Base-by-base conservation (phyloP, 306 rosid species). In the Trifolium repens region DNA sequence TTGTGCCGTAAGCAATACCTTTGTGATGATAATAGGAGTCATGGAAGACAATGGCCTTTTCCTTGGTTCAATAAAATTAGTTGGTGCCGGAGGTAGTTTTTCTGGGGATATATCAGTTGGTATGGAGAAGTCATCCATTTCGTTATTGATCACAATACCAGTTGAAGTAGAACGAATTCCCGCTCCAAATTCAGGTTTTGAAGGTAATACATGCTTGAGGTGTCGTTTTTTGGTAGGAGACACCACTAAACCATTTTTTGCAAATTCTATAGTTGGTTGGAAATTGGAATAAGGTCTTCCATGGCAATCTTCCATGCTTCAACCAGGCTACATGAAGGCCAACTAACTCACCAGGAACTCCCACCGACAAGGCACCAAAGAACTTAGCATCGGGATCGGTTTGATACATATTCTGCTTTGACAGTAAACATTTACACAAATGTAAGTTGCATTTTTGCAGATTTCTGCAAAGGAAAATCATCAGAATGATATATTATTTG, bases 281-380 rank as follows among this genome's bases (percentile, higher is more conserved):
- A n/a, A n/a, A n/a, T 75, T 86, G 86, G 81, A 91, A 85, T 71
- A 94, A 80, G 50, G 76, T 53, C 63, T 63, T 88, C 98, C 98
- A 94, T 4, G 87, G 47, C 68, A 94, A 71, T 63, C 94, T 90
- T 58, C 97, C 97, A 60, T 94, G 60, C 78, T 78, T 84, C 74
- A 81, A 78, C 98, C 98, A 94, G 16, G 94, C 97, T 82, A 87
- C 88, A 74, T 91, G 86, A 54, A 94, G 91, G 34, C 98, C 98
- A 42, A 96, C 97, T 82, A 91, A 82, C 80, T 90, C 97, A 59
- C 97, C 96, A 40, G 98, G 98, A 79, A 94, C 89, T 75, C 93
- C 98, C 81, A 85, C 81, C 32, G 97, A 79, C 74, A 91, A 76
- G 53, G 91, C 87, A 67, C 97, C 98, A 5, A 8, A 10, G 11